These are phyloP conservation scores for Bathelium albidoporum DNA, from an alignment of 495 filamentous ascomycete genomes.

Conservation along the genomic window DNA sequence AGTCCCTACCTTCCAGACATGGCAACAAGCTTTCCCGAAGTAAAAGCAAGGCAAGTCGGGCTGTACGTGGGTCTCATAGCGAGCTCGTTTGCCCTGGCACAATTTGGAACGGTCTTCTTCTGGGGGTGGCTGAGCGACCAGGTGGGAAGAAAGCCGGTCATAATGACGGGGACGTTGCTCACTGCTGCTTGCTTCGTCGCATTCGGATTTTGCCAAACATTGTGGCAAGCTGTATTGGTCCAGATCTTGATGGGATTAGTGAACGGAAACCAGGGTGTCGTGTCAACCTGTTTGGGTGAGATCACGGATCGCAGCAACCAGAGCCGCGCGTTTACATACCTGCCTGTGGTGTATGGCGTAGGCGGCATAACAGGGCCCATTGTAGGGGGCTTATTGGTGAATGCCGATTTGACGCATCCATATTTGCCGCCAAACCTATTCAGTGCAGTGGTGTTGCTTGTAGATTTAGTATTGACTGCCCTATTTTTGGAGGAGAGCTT, in stretches of 20 bases:
- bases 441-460: slow-evolving; percentile 54
- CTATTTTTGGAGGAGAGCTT: slow-evolving; percentile 85
- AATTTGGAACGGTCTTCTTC: slow-evolving; percentile 82
- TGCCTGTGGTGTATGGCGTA: slow-evolving; percentile 86
- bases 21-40: slow-evolving; percentile 74
- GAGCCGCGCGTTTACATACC: slow-evolving; percentile 78
- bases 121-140: slow-evolving; percentile 90
- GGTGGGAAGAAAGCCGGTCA: slow-evolving; percentile 86
- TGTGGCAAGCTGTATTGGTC: slow-evolving; percentile 73
- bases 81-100: slow-evolving; percentile 82
- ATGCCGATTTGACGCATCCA: slow-evolving; percentile 47
- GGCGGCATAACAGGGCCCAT: slow-evolving; percentile 88
- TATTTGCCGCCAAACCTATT: slow-evolving; percentile 79
- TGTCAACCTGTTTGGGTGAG: slow-evolving; percentile 88
- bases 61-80: slow-evolving; percentile 86
- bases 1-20: slow-evolving; percentile 93
- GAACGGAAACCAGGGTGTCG: slow-evolving; percentile 81
- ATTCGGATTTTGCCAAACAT: slow-evolving; percentile 77
- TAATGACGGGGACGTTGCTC: slow-evolving; percentile 73
- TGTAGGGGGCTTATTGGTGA: slow-evolving; percentile 74
- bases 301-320: slow-evolving; percentile 94
- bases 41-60: slow-evolving; percentile 59
- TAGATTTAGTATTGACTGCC: slow-evolving; percentile 62
- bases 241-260: slow-evolving; percentile 85
- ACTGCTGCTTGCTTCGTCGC: slow-evolving; percentile 71